Conservation (phyloP, 805 yeast genomes). For the Metschnikowia santaceciliae region DNA sequence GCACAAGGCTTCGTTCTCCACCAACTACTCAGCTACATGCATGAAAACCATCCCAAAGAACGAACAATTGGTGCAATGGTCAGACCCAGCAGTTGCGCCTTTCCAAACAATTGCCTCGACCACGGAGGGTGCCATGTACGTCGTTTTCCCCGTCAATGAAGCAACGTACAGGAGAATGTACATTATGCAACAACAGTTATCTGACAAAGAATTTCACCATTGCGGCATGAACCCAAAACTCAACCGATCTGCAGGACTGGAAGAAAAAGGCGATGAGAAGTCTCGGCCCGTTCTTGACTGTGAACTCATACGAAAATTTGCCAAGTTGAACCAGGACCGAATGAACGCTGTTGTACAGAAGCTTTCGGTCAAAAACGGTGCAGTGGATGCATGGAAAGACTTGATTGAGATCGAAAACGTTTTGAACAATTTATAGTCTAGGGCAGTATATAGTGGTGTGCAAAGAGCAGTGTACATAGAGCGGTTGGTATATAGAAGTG, state of each 20-base stretch:
- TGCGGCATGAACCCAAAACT: slow-evolving; percentile 80
- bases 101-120: slow-evolving; percentile 69
- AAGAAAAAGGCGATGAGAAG: slow-evolving; percentile 33
- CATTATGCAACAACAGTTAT: slow-evolving; percentile 81
- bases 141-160: slow-evolving; percentile 73
- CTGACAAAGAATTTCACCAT: slow-evolving; percentile 67
- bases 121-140: slow-evolving; percentile 74
- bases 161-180: slow-evolving; percentile 73
- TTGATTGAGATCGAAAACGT: slow-evolving; percentile 51
- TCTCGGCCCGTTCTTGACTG: slow-evolving; percentile 65
- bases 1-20: slow-evolving; percentile 64
- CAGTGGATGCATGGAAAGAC: slow-evolving; percentile 65
- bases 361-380: slow-evolving; percentile 51
- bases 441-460: no score
- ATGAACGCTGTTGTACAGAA: slow-evolving; percentile 52
- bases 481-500: no score
- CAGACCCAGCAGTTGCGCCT: slow-evolving; percentile 29
- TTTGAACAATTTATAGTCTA: slow-evolving; percentile 23
- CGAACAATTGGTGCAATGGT: slow-evolving; percentile 29
- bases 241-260: slow-evolving; percentile 50
- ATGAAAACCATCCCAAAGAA: slow-evolving; percentile 44
- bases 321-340: slow-evolving; percentile 53
- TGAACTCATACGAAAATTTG: slow-evolving; percentile 51
- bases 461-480: no score
- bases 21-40: slow-evolving; percentile 58